Conservation (phyloP, 345 rosid species). For the Brassica nigra region DNA sequence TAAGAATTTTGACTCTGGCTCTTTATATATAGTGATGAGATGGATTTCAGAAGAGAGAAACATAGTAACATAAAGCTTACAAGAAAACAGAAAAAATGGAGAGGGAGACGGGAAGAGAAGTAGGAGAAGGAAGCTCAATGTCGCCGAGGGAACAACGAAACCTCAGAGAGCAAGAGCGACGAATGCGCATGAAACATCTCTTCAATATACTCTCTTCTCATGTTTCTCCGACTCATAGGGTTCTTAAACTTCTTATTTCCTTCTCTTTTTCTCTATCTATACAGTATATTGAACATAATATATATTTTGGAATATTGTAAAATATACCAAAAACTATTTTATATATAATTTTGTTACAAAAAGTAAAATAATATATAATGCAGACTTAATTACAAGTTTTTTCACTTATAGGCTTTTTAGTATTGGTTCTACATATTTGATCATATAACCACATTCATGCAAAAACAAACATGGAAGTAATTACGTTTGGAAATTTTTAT, state of each 20-base stretch:
- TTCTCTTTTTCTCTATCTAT: not conserved
- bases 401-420: not conserved
- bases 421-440: not conserved
- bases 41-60: not conserved
- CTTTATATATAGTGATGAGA: not conserved
- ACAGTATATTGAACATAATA: not conserved
- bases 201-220: constrained; percentile 23
- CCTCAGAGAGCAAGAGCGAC: constrained; percentile 33
- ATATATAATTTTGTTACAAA: no score
- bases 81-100: not conserved
- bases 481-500: not conserved
- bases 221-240: constrained; percentile 31
- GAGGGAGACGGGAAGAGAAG: not conserved
- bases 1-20: not conserved
- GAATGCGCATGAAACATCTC: constrained; percentile 37
- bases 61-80: not conserved
- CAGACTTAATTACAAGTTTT: not conserved
- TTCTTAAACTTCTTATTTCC: not conserved
- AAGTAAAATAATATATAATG: not conserved
- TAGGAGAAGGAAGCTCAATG: constrained; percentile 26
- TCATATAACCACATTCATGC: not conserved
- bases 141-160: constrained; percentile 30
- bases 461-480: not conserved
- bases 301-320: no score
- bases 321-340: no score